phyloP scores from a whole-genome alignment of 1,284 basidiomycete genomes.

The Pseudomicrostroma phylloplanum region DNA sequence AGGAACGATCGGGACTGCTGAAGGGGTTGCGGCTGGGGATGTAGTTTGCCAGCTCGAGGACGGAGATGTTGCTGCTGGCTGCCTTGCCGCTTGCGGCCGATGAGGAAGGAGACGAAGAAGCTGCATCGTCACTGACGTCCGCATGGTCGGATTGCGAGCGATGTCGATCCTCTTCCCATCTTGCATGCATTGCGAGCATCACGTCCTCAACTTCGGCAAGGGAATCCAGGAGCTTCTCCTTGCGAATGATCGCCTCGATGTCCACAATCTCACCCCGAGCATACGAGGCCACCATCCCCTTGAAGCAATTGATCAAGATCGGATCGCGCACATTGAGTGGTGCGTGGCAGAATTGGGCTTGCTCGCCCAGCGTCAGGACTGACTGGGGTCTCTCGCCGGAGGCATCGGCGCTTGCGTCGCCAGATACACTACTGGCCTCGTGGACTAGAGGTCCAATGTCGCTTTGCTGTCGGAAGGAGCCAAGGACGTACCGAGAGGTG shows the following conservation, averaged over 20 bases:
- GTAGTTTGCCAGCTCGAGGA: conserved; percentile 9
- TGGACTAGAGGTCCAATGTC: conserved; percentile 48
- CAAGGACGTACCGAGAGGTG: conserved; percentile 54
- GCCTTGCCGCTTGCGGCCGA: too few species aligned
- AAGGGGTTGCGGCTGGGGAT: conserved; percentile 17
- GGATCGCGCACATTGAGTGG: conserved; percentile 56
- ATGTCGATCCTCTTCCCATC: background rate
- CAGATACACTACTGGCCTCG: conserved; percentile 25
- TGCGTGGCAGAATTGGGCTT: conserved; percentile 54
- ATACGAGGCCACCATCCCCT: conserved; percentile 51
- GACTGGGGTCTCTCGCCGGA: conserved; percentile 22
- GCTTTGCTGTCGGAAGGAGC: conserved; percentile 50
- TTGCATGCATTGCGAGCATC: background rate
- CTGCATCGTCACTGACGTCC: too few species aligned
- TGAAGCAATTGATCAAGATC: conserved; percentile 50
- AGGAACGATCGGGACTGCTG: conserved; percentile 12
- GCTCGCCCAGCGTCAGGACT: conserved; percentile 57
- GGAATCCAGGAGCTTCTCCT: conserved; percentile 53
- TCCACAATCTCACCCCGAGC: conserved; percentile 50
- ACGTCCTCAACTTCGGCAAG: conserved; percentile 51
- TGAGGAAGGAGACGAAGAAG: too few species aligned
- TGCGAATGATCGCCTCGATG: conserved; percentile 50
- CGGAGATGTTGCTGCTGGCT: conserved; percentile 5
- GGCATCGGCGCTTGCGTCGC: background rate
- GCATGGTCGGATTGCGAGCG: too few species aligned